phyloP scores from a whole-genome alignment of 768 basidiomycete genomes.

The Lentinula lateritia region DNA sequence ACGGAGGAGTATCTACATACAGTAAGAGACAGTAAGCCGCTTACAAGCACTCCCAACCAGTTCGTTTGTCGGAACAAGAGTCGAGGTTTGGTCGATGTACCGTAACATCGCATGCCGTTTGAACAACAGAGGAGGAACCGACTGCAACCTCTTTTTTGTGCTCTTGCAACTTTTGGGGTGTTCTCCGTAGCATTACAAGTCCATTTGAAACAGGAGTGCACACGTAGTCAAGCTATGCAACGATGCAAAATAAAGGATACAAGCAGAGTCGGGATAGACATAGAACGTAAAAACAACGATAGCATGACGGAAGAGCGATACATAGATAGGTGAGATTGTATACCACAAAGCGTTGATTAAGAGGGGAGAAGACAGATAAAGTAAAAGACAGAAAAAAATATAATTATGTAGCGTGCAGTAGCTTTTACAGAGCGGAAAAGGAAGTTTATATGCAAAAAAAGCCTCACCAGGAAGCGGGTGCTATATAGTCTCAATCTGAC shows the following conservation, averaged over 20 bases:
- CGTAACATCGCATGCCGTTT: not conserved
- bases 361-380: too few species aligned
- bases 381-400: not conserved
- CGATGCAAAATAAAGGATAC: not conserved
- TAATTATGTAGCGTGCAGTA: not conserved
- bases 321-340: not conserved
- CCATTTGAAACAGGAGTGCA: not conserved
- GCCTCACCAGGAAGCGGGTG: not conserved
- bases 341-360: not conserved
- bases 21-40: not conserved
- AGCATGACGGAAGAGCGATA: not conserved
- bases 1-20: not conserved
- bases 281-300: not conserved
- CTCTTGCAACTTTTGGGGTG: too few species aligned
- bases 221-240: not conserved
- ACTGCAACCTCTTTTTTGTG: too few species aligned
- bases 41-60: not conserved
- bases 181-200: not conserved
- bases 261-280: not conserved
- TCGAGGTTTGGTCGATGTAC: not conserved
- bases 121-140: too few species aligned
- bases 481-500: constrained; percentile 22
- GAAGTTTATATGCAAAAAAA: too few species aligned
- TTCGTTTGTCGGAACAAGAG: not conserved
- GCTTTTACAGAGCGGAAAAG: not conserved